phyloP scores from a whole-genome alignment of 768 basidiomycete species.

The Rhizopogon salebrosus region DNA sequence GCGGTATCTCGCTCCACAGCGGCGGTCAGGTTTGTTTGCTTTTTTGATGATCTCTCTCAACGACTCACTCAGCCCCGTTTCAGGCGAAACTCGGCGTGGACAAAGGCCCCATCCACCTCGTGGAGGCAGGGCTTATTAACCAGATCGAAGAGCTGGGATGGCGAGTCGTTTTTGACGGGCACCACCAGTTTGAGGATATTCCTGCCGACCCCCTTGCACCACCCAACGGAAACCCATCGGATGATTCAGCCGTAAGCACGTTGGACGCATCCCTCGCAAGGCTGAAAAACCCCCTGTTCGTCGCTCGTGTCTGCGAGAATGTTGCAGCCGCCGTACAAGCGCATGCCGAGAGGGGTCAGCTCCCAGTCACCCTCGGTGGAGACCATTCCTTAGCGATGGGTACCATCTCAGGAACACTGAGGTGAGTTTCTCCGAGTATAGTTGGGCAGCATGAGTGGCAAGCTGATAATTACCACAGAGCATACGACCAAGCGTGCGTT shows the following conservation, averaged over 20 bases:
- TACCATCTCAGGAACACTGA: constrained; percentile 86
- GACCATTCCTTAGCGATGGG: constrained; percentile 96
- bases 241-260: neutral
- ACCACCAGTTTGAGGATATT: constrained; percentile 83
- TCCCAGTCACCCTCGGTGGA: constrained; percentile 91
- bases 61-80: constrained; percentile 6
- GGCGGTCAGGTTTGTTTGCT: constrained; percentile 28
- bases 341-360: constrained; percentile 71
- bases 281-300: constrained; percentile 86
- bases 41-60: constrained; percentile 4
- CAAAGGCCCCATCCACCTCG: constrained; percentile 81
- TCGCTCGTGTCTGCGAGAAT: constrained; percentile 75
- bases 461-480: constrained; percentile 32
- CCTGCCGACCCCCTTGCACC: constrained; percentile 28
- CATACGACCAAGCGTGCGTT: constrained; percentile 77
- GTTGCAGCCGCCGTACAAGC: constrained; percentile 73
- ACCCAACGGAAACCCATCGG: neutral
- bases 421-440: constrained; percentile 34
- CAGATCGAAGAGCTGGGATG: constrained; percentile 81
- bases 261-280: constrained; percentile 69
- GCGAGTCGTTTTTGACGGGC: constrained; percentile 86
- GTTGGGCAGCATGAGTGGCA: neutral
- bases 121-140: constrained; percentile 76
- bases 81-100: constrained; percentile 81
- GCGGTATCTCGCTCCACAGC: constrained; percentile 9